Percentiles rank a stretch among this genome's conserved stretches.
Conservation (phyloP, 2,329 filamentous ascomycete genomes). For the Beauveria australis region DNA sequence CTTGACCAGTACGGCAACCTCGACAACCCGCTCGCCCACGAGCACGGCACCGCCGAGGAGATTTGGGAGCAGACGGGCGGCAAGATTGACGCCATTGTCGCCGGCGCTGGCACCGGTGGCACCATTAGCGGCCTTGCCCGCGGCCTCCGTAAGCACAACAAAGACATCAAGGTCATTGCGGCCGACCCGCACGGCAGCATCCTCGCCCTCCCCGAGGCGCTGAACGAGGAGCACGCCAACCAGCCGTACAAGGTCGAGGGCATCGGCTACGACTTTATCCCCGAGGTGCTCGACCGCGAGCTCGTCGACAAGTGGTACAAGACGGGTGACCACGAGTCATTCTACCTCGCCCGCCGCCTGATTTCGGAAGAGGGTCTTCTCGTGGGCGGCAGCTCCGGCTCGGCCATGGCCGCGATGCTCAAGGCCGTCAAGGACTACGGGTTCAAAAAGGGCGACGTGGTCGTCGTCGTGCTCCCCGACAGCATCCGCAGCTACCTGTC, state of each 20-base stretch:
- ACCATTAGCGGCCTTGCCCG: constrained; percentile 86
- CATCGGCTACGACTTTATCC: constrained; percentile 97
- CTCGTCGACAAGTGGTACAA: constrained; percentile 95
- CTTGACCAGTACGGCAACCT: constrained; percentile 90
- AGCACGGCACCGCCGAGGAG: constrained; percentile 89
- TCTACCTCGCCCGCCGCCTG: constrained; percentile 78
- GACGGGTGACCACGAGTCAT: constrained; percentile 87
- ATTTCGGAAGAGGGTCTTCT: constrained; percentile 93
- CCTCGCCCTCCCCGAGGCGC: constrained; percentile 66
- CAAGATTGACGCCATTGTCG: constrained; percentile 73
- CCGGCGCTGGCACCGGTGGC: constrained; percentile 89
- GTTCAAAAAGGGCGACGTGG: constrained; percentile 74
- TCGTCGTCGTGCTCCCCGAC: constrained; percentile 88
- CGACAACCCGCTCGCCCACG: constrained; percentile 90
- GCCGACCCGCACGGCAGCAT: constrained; percentile 92
- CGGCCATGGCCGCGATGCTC: constrained; percentile 76
- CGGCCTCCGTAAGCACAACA: constrained; percentile 81
- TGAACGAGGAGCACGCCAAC: constrained; percentile 77
- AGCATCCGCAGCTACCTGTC: constrained; percentile 95
- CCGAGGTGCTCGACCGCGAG: constrained; percentile 77
- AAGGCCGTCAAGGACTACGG: constrained; percentile 67
- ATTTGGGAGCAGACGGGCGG: constrained; percentile 88
- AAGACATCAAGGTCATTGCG: constrained; percentile 77
- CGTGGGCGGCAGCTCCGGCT: constrained; percentile 88
- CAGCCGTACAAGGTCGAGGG: constrained; percentile 95